phyloP scores from a whole-genome alignment of 1,139 yeast genomes.

The Ogataea hybrid region DNA sequence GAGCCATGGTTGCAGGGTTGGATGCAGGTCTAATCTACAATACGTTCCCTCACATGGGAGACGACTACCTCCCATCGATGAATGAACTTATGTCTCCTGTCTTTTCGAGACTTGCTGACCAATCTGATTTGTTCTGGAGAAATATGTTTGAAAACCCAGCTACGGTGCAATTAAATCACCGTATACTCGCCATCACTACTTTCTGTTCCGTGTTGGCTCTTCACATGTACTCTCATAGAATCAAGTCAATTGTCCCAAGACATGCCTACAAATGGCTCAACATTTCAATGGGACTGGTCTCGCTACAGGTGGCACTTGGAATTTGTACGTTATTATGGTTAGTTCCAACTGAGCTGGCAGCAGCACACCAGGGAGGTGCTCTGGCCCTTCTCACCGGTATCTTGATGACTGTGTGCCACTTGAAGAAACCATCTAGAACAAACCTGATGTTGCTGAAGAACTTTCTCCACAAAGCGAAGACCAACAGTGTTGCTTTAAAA shows the following conservation, averaged over 20 bases:
- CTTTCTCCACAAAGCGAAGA: conserved; percentile 19
- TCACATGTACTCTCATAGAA: conserved; percentile 58
- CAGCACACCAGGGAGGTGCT: conserved; percentile 97
- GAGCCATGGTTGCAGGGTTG: conserved; percentile 97
- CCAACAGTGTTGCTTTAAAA: neutral
- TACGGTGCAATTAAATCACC: conserved; percentile 90
- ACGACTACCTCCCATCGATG: conserved; percentile 65
- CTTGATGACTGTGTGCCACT: conserved; percentile 63
- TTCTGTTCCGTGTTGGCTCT: conserved; percentile 68
- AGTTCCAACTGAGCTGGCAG: conserved; percentile 92
- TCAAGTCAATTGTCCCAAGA: conserved; percentile 64
- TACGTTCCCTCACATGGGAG: conserved; percentile 97
- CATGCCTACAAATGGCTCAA: conserved; percentile 56
- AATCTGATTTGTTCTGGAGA: conserved; percentile 84
- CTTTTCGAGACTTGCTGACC: conserved; percentile 65
- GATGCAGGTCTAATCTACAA: conserved; percentile 97
- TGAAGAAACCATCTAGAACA: conserved; percentile 58
- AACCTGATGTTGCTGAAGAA: conserved; percentile 30
- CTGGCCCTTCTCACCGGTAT: conserved; percentile 81
- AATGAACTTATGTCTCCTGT: conserved; percentile 74
- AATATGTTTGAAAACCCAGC: conserved; percentile 94
- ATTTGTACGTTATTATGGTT: conserved; percentile 79
- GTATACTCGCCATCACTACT: conserved; percentile 80
- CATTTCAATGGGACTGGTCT: conserved; percentile 74
- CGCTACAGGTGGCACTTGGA: conserved; percentile 83